Percentiles rank a stretch among this genome's conserved stretches.
These are phyloP conservation scores for Cordia subcordata DNA, from an alignment of 257 asterid genomes.

Conservation along the genomic window DNA sequence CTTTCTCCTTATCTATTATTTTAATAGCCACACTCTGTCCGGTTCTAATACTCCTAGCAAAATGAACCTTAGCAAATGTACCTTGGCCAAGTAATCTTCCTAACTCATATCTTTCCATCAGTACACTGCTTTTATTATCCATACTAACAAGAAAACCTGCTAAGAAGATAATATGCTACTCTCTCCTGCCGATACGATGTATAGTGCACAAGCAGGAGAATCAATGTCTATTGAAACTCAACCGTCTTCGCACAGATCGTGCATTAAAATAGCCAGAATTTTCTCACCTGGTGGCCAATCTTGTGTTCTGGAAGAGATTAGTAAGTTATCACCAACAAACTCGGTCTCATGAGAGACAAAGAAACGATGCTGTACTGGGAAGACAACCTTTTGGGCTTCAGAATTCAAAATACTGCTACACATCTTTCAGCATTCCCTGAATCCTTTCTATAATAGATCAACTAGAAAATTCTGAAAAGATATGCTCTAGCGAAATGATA, in stretches of 20 bases:
- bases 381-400: background rate
- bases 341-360: background rate
- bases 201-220: background rate
- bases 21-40: conserved; percentile 29
- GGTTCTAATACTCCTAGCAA: conserved; percentile 15
- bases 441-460: conserved; percentile 1
- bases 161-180: background rate
- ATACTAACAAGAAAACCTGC: conserved; percentile 1
- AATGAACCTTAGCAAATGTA: conserved; percentile 25
- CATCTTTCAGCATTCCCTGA: conserved; percentile 15
- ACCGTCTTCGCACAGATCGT: conserved; percentile 10
- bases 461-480: conserved; percentile 3
- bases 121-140: conserved; percentile 10
- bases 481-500: background rate
- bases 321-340: background rate
- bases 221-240: background rate
- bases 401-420: background rate
- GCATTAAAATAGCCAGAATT: background rate
- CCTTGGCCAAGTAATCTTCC: conserved; percentile 29
- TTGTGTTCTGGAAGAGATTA: background rate
- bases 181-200: background rate
- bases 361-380: background rate
- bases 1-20: conserved; percentile 20
- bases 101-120: conserved; percentile 24
- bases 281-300: background rate